Percentiles rank a stretch among this genome's conserved stretches.
phyloP scores from a whole-genome alignment of 805 yeast genomes.

The Saturnispora saitoi region DNA sequence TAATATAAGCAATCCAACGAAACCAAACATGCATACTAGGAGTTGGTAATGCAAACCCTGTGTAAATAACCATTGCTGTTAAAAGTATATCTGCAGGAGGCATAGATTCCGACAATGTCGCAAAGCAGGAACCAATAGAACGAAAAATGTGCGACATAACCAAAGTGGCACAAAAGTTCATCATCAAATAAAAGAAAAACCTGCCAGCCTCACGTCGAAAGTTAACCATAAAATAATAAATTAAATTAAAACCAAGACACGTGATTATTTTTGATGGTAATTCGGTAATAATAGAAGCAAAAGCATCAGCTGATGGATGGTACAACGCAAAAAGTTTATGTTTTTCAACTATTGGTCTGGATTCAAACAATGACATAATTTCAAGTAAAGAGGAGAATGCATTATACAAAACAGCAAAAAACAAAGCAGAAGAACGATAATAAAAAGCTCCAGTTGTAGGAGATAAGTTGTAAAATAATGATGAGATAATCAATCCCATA shows the following conservation, averaged over 20 bases:
- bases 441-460: slow-evolving; percentile 39
- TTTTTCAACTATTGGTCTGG: slow-evolving; percentile 50
- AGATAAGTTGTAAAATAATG: slow-evolving; percentile 46
- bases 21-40: slow-evolving; percentile 57
- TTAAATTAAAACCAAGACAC: slow-evolving; percentile 39
- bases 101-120: slow-evolving; percentile 45
- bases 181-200: slow-evolving; percentile 44
- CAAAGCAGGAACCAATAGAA: slow-evolving; percentile 41
- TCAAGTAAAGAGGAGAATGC: slow-evolving; percentile 55
- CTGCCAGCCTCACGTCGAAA: slow-evolving; percentile 45
- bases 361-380: slow-evolving; percentile 44
- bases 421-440: slow-evolving; percentile 54
- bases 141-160: slow-evolving; percentile 50
- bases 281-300: slow-evolving; percentile 54
- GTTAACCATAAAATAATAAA: slow-evolving; percentile 45
- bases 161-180: slow-evolving; percentile 36
- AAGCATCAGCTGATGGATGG: slow-evolving; percentile 52
- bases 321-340: slow-evolving; percentile 49
- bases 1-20: slow-evolving; percentile 53
- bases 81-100: slow-evolving; percentile 48
- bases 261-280: slow-evolving; percentile 40
- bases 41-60: slow-evolving; percentile 53
- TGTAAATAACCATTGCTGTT: slow-evolving; percentile 36
- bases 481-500: slow-evolving; percentile 49
- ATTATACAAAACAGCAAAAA: slow-evolving; percentile 57